A percentile compares a stretch with the other conserved stretches of the same genome.
phyloP scores from a whole-genome alignment of 2,329 filamentous ascomycete species.

The Ascochyta koolunga region DNA sequence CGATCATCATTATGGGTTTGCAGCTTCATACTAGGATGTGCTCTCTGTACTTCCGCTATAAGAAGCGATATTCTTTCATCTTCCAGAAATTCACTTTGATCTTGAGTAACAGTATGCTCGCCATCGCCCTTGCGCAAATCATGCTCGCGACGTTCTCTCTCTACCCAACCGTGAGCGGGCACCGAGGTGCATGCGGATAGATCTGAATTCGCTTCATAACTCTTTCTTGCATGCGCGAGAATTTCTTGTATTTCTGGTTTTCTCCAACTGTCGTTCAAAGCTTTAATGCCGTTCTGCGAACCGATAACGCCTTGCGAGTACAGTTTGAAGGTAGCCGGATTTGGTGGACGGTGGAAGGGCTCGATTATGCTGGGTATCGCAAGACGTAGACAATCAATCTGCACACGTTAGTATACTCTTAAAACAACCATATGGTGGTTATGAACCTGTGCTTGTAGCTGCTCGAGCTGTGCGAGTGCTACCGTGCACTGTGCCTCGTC shows the following conservation, averaged over 20 bases:
- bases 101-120: slow-evolving; percentile 10
- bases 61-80: slow-evolving; percentile 31
- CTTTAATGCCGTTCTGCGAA: slow-evolving; percentile 46
- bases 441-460: slow-evolving; percentile 51
- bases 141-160: slow-evolving; percentile 32
- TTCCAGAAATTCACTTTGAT: slow-evolving; percentile 13
- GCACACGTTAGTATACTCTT: slow-evolving; percentile 8
- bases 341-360: slow-evolving; percentile 43
- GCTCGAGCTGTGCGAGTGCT: slow-evolving; percentile 53
- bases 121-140: slow-evolving; percentile 18
- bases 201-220: slow-evolving; percentile 45
- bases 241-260: slow-evolving; percentile 44
- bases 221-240: slow-evolving; percentile 45
- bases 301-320: slow-evolving; percentile 47
- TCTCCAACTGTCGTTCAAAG: slow-evolving; percentile 48
- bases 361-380: slow-evolving; percentile 52
- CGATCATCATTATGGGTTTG: slow-evolving; percentile 32
- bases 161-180: slow-evolving; percentile 49
- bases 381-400: slow-evolving; percentile 53
- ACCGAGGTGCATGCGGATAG: slow-evolving; percentile 44
- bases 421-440: neutral
- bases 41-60: slow-evolving; percentile 32
- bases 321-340: slow-evolving; percentile 45
- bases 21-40: slow-evolving; percentile 37
- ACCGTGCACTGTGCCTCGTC: slow-evolving; percentile 50